Percentiles rank a stretch among this genome's conserved stretches.
phyloP scores from a whole-genome alignment of 176 grass and related monocot genomes.

The Saccharum officinarum region DNA sequence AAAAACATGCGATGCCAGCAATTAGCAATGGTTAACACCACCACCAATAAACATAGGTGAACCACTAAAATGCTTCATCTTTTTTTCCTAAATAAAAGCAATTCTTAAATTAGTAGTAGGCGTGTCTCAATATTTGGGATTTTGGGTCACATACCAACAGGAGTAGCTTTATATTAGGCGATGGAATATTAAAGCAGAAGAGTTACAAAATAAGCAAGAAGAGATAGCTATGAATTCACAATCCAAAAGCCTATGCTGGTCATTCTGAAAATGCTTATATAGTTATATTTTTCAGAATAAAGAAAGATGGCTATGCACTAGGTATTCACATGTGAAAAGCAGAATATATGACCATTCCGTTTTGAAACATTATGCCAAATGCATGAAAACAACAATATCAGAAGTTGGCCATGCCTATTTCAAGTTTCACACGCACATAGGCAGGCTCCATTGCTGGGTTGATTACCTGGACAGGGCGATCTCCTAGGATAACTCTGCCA shows the following conservation, averaged over 20 bases:
- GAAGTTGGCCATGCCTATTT: neutral
- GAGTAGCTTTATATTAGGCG: neutral
- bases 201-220: neutral
- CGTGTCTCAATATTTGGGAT: neutral
- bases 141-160: neutral
- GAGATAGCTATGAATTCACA: neutral
- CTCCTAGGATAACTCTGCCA: slow-evolving; percentile 84
- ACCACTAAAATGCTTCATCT: slow-evolving; percentile 5
- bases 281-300: neutral
- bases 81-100: slow-evolving; percentile 2
- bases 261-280: neutral
- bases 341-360: neutral
- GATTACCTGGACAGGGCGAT: slow-evolving; percentile 84
- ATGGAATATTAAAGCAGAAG: slow-evolving; percentile 12
- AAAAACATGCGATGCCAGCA: slow-evolving; percentile 6
- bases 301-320: neutral
- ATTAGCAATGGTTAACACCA: slow-evolving; percentile 1
- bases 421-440: neutral
- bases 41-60: neutral
- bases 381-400: neutral
- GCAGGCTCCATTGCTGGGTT: neutral
- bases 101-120: neutral
- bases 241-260: neutral
- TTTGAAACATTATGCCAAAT: neutral
- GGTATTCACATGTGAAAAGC: neutral